Base-by-base conservation (phyloP, 495 filamentous ascomycete genomes). In the Penicillium roqueforti region DNA sequence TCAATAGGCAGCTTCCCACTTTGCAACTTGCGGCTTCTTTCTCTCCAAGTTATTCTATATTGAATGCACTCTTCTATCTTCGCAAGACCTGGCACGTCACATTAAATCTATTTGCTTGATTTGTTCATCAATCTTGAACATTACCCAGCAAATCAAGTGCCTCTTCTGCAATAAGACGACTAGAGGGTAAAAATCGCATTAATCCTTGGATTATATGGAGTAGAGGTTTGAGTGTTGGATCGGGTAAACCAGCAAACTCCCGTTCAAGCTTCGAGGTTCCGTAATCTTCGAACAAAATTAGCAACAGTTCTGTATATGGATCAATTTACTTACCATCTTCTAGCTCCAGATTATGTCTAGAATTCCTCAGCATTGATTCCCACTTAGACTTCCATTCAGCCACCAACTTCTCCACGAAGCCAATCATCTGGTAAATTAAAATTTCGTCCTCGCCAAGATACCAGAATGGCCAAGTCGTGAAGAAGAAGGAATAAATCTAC, bases 401-500 rank as follows among this genome's bases (percentile, higher is more conserved):
- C 13, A 54, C 54, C 34, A 59, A 46, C 19, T 25, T 43, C 48
- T 62, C 55, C 36, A 55, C 47, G 31, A 61, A 58, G 23, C 55
- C 47, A 53, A 62, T 62, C 53, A 58, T 62, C 43, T 62, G 48
- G 32, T 45, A 52, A 39, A 58, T 23, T 1, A 50, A 31, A 18
- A 58, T 51, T 32, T 62, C 54, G 25, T 58, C 62, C 40, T 62
- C 59, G 39, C 57, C 59, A 49, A 62, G 53, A 31, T 62, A 66
- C 59, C 43, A 60, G 59, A 66, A 66, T 42, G 57, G 62, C 11
- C 31, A 66, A 23, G 48, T 31, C 18, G 48, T 58, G 34, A 66
- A 62, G 53, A 60, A 29, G n/a, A 62, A 60, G 1, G 48, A 54
- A 58, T 62, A 60, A 36, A 66, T 62, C 62, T 66, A 55, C 8